Evolutionary conservation across 208 protist genomes (phyloP).

Genomic region (Trypanosoma scelopori): DNA sequence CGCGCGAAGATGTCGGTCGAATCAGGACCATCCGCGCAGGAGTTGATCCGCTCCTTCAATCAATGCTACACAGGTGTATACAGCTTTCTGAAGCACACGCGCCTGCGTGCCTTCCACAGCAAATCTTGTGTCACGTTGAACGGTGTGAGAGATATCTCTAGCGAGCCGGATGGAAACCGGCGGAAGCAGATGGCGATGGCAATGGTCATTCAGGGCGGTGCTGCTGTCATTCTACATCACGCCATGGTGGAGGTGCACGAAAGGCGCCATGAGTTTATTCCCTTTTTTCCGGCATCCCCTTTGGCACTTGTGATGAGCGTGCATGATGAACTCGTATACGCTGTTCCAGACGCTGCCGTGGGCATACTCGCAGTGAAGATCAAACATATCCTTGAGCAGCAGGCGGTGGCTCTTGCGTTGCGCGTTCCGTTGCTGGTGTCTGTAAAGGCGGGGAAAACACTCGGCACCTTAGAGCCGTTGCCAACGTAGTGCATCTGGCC

Average conservation of each 20-base stretch:
- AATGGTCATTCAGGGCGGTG: conserved; percentile 78
- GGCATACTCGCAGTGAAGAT: conserved; percentile 42
- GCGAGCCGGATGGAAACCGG: conserved; percentile 41
- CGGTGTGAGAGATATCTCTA: conserved; percentile 42
- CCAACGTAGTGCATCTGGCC: background rate
- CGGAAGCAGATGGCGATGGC: conserved; percentile 72
- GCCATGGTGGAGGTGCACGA: conserved; percentile 76
- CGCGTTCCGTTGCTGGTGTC: conserved; percentile 65
- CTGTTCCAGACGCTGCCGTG: conserved; percentile 42
- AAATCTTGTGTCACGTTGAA: conserved; percentile 43
- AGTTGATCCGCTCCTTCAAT: conserved; percentile 58
- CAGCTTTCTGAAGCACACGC: conserved; percentile 54
- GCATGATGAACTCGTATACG: conserved; percentile 88
- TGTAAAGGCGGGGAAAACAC: conserved; percentile 44
- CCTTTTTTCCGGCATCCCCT: conserved; percentile 51
- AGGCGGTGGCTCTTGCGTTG: conserved; percentile 26
- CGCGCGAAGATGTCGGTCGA: background rate
- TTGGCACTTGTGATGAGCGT: conserved; percentile 62
- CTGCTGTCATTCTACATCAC: conserved; percentile 78
- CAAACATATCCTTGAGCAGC: conserved; percentile 49
- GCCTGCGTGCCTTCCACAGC: conserved; percentile 38
- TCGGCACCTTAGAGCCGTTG: conserved; percentile 45
- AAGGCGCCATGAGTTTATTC: conserved; percentile 49
- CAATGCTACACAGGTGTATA: conserved; percentile 59
- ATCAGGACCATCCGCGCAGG: conserved; percentile 15